These are phyloP conservation scores for Kluyveromyces dobzhanskii DNA, from an alignment of 805 yeast genomes.

Conservation along the genomic window DNA sequence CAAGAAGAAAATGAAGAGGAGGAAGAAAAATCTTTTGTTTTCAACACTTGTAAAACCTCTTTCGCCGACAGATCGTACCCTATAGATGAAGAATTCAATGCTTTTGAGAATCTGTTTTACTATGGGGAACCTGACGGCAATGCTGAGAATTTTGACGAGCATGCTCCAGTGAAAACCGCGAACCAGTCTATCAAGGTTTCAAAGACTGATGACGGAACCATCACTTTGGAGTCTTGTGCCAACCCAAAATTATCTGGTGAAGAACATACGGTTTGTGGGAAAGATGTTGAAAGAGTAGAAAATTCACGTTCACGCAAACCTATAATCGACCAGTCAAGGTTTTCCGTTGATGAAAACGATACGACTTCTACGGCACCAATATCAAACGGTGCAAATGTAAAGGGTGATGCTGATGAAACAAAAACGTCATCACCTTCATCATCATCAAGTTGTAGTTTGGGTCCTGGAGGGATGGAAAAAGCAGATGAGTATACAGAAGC, in stretches of 20 bases:
- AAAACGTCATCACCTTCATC: too few relatives aligned
- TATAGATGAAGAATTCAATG: conserved; percentile 1
- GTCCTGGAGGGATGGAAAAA: too few relatives aligned
- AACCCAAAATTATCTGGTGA: too few relatives aligned
- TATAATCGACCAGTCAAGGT: neutral
- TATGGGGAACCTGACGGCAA: neutral
- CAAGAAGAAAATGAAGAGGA: neutral
- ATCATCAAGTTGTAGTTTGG: too few relatives aligned
- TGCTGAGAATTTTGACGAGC: neutral
- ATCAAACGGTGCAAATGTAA: too few relatives aligned
- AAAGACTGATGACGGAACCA: too few relatives aligned
- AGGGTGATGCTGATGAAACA: too few relatives aligned
- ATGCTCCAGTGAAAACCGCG: neutral
- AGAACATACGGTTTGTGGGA: too few relatives aligned
- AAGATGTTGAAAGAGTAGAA: too few relatives aligned
- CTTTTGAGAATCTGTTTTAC: conserved; percentile 2
- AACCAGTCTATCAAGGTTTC: neutral
- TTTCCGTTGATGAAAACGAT: neutral
- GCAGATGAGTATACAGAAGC: too few relatives aligned
- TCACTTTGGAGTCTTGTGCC: too few relatives aligned
- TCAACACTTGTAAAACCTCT: neutral
- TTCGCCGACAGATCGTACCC: neutral
- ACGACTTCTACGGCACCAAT: too few relatives aligned
- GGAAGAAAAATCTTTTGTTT: neutral
- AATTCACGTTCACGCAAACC: neutral